Conservation (phyloP, 2,329 filamentous ascomycete genomes). For the Thermomyces lanuginosus region DNA sequence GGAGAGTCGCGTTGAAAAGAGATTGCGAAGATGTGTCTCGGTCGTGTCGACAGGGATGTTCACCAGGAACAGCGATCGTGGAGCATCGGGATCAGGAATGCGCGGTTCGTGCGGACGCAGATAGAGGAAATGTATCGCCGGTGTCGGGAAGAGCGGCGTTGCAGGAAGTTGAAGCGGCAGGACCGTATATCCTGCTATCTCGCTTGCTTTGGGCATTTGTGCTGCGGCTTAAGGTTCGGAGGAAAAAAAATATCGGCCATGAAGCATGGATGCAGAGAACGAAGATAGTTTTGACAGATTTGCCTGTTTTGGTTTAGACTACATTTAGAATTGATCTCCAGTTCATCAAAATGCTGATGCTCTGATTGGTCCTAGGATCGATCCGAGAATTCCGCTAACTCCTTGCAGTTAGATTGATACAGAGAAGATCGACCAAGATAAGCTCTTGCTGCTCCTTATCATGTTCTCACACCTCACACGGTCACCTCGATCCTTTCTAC, state of each 20-base stretch:
- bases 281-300: no score
- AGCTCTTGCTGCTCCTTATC: not conserved
- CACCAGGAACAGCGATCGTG: slow-evolving; percentile 73
- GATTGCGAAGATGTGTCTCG: slow-evolving; percentile 53
- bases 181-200: slow-evolving; percentile 47
- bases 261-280: no score
- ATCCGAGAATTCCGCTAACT: not conserved
- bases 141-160: slow-evolving; percentile 43
- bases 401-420: not conserved
- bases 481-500: slow-evolving; percentile 13
- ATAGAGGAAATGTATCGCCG: slow-evolving; percentile 68
- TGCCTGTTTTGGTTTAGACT: no score
- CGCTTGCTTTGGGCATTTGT: slow-evolving; percentile 21
- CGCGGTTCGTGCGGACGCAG: slow-evolving; percentile 69
- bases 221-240: not conserved
- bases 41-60: slow-evolving; percentile 79
- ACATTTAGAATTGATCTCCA: no score
- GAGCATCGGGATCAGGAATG: slow-evolving; percentile 54
- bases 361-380: not conserved
- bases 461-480: not conserved
- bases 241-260: no score
- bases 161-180: slow-evolving; percentile 53
- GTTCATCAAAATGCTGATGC: no score
- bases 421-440: slow-evolving; percentile 1
- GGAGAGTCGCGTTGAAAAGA: slow-evolving; percentile 61